These are phyloP conservation scores for Ogataea trehalophila DNA, from an alignment of 805 yeast genomes.

Conservation along the genomic window DNA sequence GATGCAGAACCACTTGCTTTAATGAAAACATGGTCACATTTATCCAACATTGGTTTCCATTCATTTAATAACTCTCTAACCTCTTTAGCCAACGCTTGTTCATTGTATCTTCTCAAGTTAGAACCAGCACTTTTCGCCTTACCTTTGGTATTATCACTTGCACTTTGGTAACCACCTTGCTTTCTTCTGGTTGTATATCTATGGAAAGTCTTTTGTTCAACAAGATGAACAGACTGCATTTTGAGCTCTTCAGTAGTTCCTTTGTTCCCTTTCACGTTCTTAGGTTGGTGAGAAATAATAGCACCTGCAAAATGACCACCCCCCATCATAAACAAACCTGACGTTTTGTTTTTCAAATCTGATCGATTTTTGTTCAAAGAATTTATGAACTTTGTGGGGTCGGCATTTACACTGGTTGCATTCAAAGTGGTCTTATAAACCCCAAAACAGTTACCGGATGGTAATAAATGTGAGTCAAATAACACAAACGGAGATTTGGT, in stretches of 20 bases:
- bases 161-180: conserved; percentile 96
- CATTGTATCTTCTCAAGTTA: conserved; percentile 81
- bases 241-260: conserved; percentile 44
- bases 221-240: conserved; percentile 58
- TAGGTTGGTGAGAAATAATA: conserved; percentile 67
- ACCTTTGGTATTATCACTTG: conserved; percentile 87
- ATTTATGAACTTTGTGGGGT: conserved; percentile 48
- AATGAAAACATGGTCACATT: conserved; percentile 68
- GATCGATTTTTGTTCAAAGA: conserved; percentile 12
- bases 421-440: conserved; percentile 61
- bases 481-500: conserved; percentile 67
- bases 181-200: conserved; percentile 94
- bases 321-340: conserved; percentile 89
- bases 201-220: conserved; percentile 83
- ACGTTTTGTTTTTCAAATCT: conserved; percentile 32
- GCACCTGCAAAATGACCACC: conserved; percentile 99
- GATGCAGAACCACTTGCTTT: conserved; percentile 76
- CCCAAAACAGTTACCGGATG: conserved; percentile 50
- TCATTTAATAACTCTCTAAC: conserved; percentile 58
- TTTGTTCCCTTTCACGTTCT: conserved; percentile 51
- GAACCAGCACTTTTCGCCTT: conserved; percentile 97
- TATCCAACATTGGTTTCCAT: conserved; percentile 60
- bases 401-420: conserved; percentile 30
- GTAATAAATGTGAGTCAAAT: conserved; percentile 46
- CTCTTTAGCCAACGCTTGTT: conserved; percentile 74